phyloP scores from a whole-genome alignment of 768 basidiomycete species.

The Boletellus ananiceps region DNA sequence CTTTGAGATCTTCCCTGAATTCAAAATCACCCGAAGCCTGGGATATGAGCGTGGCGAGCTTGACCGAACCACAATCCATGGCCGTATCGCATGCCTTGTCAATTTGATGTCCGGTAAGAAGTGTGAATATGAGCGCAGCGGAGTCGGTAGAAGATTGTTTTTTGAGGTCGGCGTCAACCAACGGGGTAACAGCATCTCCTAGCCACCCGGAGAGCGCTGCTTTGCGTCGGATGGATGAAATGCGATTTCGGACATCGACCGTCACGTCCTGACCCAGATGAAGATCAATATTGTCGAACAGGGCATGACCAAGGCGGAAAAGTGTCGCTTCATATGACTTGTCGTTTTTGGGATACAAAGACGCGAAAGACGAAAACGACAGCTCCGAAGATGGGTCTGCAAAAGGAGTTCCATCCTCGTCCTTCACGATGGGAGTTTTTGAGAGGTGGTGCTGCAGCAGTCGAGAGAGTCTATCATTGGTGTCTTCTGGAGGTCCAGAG shows the following conservation, averaged over 20 bases:
- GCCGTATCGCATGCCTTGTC: slow-evolving; percentile 74
- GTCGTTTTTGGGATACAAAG: slow-evolving; percentile 68
- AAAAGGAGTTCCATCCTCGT: slow-evolving; percentile 66
- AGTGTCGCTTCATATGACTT: slow-evolving; percentile 69
- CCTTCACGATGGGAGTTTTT: slow-evolving; percentile 64
- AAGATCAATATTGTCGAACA: slow-evolving; percentile 84
- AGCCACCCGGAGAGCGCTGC: slow-evolving; percentile 83
- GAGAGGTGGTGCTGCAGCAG: slow-evolving; percentile 74
- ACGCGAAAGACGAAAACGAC: slow-evolving; percentile 72
- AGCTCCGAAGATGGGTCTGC: slow-evolving; percentile 61
- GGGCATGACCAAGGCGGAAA: slow-evolving; percentile 82
- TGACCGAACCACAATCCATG: slow-evolving; percentile 69
- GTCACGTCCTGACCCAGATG: slow-evolving; percentile 49
- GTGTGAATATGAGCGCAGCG: slow-evolving; percentile 61
- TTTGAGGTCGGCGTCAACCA: slow-evolving; percentile 69
- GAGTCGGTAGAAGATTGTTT: slow-evolving; percentile 41
- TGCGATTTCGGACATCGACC: slow-evolving; percentile 58
- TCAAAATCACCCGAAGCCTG: slow-evolving; percentile 77
- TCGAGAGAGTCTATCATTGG: slow-evolving; percentile 45
- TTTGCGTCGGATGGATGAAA: slow-evolving; percentile 65
- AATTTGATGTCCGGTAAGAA: slow-evolving; percentile 86
- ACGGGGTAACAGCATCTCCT: slow-evolving; percentile 60
- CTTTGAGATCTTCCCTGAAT: slow-evolving; percentile 66
- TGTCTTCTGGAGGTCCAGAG: slow-evolving; percentile 29
- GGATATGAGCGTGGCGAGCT: slow-evolving; percentile 83